Base-by-base conservation (phyloP, 2,329 filamentous ascomycete genomes). In the Exophiala dermatitidis region DNA sequence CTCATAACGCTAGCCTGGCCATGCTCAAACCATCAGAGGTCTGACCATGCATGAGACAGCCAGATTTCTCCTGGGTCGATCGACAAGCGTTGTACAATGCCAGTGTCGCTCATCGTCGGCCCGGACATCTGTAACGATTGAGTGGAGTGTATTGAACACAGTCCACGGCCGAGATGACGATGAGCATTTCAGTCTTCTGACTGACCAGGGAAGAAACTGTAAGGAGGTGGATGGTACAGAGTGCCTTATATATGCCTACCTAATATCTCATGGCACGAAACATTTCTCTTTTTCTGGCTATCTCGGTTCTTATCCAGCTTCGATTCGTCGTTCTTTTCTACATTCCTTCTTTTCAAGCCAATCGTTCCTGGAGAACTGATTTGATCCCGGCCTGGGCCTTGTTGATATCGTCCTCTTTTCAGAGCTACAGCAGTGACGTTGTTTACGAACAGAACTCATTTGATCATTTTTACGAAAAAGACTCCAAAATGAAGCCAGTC, bases 351-450 rank as follows among this genome's bases (percentile, higher is more conserved):
- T 31, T 57, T 52, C 45, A 33, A 26, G 46, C 43, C 46, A 38
- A 49, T 56, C 48, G 55, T 58, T 58, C 55, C 55, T 49, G 55
- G 55, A 52, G 55, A 54, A 58, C 55, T 46, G 43, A 42, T 42
- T 31, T 46, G 43, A 42, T 42, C 19, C 30, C 32, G 50, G 50
- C 28, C 54, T 53, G 46, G 32, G 46, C 43, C 31, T 36, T 31
- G 6, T 46, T 51, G n/a, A 53, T 50, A 43, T 32, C 8, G 19
- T 45, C 10, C 12, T 8, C 29, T 32, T 45, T 45, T 4, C 32
- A 4, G 6, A 31, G 8, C 42, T n/a, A 4, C 42, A 29, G 32
- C 28, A 10, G 32, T 42, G 29, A 53, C 54, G 42, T 29, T 38
- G 36, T 9, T 47, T 12, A 56, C 53, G 46, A 56, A 46, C 34